Evolutionary conservation across 2,329 filamentous ascomycete genomes (phyloP), one percentile per base, ranked within the genome.

Genomic region (Plenodomus lindquistii): DNA sequence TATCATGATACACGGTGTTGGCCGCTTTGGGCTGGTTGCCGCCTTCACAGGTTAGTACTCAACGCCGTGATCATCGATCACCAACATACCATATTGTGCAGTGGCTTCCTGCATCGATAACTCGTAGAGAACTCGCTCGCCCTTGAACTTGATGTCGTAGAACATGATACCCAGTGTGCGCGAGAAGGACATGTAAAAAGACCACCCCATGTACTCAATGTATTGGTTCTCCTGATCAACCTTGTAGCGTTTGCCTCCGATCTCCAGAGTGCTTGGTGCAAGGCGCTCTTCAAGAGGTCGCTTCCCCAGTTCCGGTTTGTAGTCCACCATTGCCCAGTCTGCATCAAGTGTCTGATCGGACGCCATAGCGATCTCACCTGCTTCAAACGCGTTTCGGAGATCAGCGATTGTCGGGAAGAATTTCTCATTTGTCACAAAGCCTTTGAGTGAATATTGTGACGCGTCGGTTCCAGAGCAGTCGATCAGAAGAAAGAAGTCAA

Each of bases 81-180:
- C 19, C 7, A 11, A 44, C 21, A 29, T 22, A 6, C 77, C 78
- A 46, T 82, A 82, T 46, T 82, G 79, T 0, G 79, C 77, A 7
- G 81, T 67, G 0, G 81, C 81, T 58, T 84, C 80, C 62, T 84
- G 79, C 2, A 84, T 70, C 1, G 77, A 76, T 1, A 85, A 69
- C 54, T 85, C 81, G 48, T 83, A 84, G 4, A 85, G 65, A 10
- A 84, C 69, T 2, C 79, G 69, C 50, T 83, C 74, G 10, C 79
- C 80, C 54, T 81, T 79, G 71, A 78, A 82, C 17, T 72, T 71
- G 40, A 85, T 78, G 50, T 84, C 77, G 55, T 79, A 79, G 2
- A 84, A 67, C 11, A 73, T 64, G 40, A 84, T 69, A 0, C 80
- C 81, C 0, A 74, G 72, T 42, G 79, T 78, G 15, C 74, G 66